Base-by-base conservation (phyloP, 2,329 filamentous ascomycete species). In the Basipetospora chlamydospora region DNA sequence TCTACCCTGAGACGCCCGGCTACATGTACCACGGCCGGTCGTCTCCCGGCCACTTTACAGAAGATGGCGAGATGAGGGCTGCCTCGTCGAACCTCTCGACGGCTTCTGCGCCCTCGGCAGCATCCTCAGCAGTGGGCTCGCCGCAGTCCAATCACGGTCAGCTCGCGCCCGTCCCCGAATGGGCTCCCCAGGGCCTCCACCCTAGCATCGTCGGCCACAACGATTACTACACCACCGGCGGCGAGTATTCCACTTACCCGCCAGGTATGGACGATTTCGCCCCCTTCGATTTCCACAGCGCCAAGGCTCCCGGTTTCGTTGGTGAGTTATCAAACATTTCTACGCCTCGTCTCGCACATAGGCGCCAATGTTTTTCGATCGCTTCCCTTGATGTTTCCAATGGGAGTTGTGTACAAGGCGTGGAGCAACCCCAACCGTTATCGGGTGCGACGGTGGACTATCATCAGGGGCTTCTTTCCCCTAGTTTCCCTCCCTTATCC, bases 41-140 rank as follows among this genome's bases (percentile, higher is more conserved):
- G 39, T 71, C 67, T 8, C 67, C 67, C 7, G 53, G 57, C 40
- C 55, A 63, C 43, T 70, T 65, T 45, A 47, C 55, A 15, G 70
- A 73, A 28, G 69, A 73, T 36, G 50, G 54, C 41, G 67, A 72
- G 15, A 52, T 66, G 49, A 56, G 58, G 40, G 49, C 67, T 17
- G 63, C 66, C 12, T 70, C 66, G 21, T 78, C 67, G 35, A 73
- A 66, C 49, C 64, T 68, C 42, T 84, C 67, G 42, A 74, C 67
- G 41, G 66, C 64, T 17, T 79, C 72, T 40, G 76, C 57, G 39
- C 70, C 61, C 36, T 81, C 78, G 35, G 73, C 72, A 4, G 63
- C 76, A 6, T 80, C 77, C 1, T 81, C 77, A 7, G 73, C 71
- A 37, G 69, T 77, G 42, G 75, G 75, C 39, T 82, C 77, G 16